Conservation (phyloP, 495 filamentous ascomycete species). For the Penicillium canescens region DNA sequence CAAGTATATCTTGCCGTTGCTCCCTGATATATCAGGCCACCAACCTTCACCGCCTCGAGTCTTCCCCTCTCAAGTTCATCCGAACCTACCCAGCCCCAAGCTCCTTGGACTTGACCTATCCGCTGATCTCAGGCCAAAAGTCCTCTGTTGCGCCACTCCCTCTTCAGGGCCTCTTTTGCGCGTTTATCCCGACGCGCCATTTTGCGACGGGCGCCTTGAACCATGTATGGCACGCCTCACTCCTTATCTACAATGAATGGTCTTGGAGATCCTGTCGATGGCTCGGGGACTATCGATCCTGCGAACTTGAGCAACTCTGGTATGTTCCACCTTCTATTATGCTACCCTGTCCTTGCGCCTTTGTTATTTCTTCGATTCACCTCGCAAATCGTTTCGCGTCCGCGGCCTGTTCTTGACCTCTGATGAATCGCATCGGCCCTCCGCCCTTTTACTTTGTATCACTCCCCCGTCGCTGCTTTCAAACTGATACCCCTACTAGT, state of each 20-base stretch:
- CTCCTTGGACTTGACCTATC: slow-evolving; percentile 16
- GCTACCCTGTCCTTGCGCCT: slow-evolving; percentile 20
- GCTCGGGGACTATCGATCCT: slow-evolving; percentile 78
- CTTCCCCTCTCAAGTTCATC: slow-evolving; percentile 18
- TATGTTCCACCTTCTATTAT: slow-evolving; percentile 36
- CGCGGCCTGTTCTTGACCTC: not conserved
- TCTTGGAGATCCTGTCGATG: slow-evolving; percentile 65
- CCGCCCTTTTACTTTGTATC: slow-evolving; percentile 4
- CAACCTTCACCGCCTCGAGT: slow-evolving; percentile 26
- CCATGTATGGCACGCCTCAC: slow-evolving; percentile 60
- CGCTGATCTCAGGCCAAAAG: slow-evolving; percentile 17
- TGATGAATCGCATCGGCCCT: not conserved
- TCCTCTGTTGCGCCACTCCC: slow-evolving; percentile 24
- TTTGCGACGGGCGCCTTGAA: slow-evolving; percentile 33
- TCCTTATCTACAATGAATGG: slow-evolving; percentile 59
- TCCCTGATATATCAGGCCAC: slow-evolving; percentile 13
- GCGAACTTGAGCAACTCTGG: slow-evolving; percentile 67
- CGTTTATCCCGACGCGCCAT: slow-evolving; percentile 39
- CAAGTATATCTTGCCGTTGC: too few species aligned
- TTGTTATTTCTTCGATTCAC: slow-evolving; percentile 1
- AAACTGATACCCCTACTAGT: slow-evolving; percentile 47
- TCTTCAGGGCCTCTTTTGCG: slow-evolving; percentile 17
- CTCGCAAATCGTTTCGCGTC: not conserved
- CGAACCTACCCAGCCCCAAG: slow-evolving; percentile 16
- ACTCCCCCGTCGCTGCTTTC: slow-evolving; percentile 25